Base-by-base conservation (phyloP, 768 basidiomycete genomes). In the Lactarius hatsudake region DNA sequence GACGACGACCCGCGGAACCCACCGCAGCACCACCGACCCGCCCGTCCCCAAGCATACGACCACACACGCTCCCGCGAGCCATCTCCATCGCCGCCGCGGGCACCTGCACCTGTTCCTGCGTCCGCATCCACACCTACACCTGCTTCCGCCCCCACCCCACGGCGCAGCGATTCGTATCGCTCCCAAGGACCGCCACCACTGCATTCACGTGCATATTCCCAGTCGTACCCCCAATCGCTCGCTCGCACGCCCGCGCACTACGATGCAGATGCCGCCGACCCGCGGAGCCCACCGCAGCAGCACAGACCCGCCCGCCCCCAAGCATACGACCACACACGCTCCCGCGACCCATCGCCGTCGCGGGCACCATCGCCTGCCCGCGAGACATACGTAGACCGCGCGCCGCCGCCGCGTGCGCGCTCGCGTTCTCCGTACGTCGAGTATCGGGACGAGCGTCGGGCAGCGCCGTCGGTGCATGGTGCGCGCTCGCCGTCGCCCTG, bases 31-130 rank as follows among this genome's bases (percentile, higher is more conserved):
- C n/a, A 48, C 36, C 60, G 61, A 5, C 55, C n/a, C 42, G 34
- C 23, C 38, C 65, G 57, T n/a, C 32, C 58, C 23, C 53, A 17
- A 36, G 7, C 43, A 7, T 64, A 48, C 43, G 53, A 64, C 13
- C 58, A 17, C 38, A 40, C 28, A 3, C 53, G 43, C 1, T 28
- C 45, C 8, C 51, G 36, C 28, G 43, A 34, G 20, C 38, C 23
- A n/a, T 12, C n/a, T 23, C 43, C 45, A 23, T 20, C 36, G 10
- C 36, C 36, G 36, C 36, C 32, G 32, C 32, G 32, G 7, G 32
- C 32, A 8, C n/a, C 32, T 30, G 28, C 28, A 30, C 28, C 2
- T 30, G 28, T 3, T 3, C 28, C 28, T 30, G 28, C 26, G 26
- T 28, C 26, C 26, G 26, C 26, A 28, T 28, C 26, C 26, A 2